Percentiles rank a stretch among this genome's conserved stretches.
Evolutionary conservation across 2,329 filamentous ascomycete species (phyloP).

Genomic region (Ophiostoma perfectum): DNA sequence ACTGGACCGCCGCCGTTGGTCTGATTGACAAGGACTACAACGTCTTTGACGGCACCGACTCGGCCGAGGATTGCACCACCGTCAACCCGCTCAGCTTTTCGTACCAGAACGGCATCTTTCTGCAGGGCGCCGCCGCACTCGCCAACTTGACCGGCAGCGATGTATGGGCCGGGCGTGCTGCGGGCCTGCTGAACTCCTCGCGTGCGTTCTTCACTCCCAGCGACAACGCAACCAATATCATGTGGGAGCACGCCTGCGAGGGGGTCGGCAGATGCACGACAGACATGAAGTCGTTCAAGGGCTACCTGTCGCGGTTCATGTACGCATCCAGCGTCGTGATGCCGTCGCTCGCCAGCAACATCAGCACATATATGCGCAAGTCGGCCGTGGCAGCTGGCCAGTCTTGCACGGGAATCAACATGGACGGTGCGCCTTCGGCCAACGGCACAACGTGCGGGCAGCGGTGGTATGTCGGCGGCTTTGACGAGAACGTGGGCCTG

Average conservation of each 20-base stretch:
- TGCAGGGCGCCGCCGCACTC: constrained; percentile 60
- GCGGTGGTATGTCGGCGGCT: constrained; percentile 56
- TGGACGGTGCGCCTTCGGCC: constrained; percentile 4
- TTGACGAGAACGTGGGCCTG: constrained; percentile 50
- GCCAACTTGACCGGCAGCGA: constrained; percentile 53
- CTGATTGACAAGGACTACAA: constrained; percentile 52
- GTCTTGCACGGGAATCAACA: constrained; percentile 50
- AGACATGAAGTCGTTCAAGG: constrained; percentile 65
- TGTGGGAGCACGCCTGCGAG: constrained; percentile 66
- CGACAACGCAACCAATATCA: constrained; percentile 51
- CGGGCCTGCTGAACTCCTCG: constrained; percentile 48
- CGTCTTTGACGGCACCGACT: constrained; percentile 59
- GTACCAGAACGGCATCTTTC: constrained; percentile 60
- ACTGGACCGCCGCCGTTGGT: constrained; percentile 56
- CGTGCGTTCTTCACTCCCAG: constrained; percentile 49
- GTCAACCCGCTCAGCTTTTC: constrained; percentile 56
- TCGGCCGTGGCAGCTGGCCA: constrained; percentile 52
- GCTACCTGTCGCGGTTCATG: constrained; percentile 60
- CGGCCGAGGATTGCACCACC: constrained; percentile 48
- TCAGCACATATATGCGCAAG: constrained; percentile 45
- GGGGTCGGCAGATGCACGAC: constrained; percentile 49
- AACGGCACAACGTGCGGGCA: constrained; percentile 53
- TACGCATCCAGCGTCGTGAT: constrained; percentile 53
- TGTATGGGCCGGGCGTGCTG: constrained; percentile 50
- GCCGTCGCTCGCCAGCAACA: constrained; percentile 45